Conservation (phyloP, 192 early-diverging fungal species). For the Entomortierella parvispora region DNA sequence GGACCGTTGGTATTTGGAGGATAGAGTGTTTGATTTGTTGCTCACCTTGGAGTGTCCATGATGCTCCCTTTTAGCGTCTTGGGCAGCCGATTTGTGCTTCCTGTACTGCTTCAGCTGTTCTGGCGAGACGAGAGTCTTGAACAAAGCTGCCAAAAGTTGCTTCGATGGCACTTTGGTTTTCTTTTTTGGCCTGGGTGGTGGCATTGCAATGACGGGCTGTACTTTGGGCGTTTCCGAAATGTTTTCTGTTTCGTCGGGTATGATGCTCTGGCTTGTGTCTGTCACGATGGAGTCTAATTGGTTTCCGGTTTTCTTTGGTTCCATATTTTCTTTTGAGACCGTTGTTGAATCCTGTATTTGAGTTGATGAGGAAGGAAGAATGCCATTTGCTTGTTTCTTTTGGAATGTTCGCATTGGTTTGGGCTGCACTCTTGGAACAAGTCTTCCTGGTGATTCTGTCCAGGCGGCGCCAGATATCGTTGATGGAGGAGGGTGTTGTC, state of each 20-base stretch:
- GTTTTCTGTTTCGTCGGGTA: not conserved
- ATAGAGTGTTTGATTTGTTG: not conserved
- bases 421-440: not conserved
- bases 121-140: conserved; percentile 16
- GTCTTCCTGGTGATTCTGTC: not conserved
- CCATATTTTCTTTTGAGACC: no score
- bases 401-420: not conserved
- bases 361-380: no score
- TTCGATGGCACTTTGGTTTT: not conserved
- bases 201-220: not conserved
- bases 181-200: conserved; percentile 14
- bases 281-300: no score
- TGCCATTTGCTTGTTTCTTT: not conserved
- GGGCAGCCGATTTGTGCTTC: not conserved
- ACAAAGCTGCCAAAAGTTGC: conserved; percentile 20
- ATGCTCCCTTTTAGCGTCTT: not conserved
- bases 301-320: no score
- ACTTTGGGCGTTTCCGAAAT: not conserved
- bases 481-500: not conserved
- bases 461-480: no score
- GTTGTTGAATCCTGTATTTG: no score
- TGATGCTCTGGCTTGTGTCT: no score
- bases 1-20: not conserved
- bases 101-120: not conserved
- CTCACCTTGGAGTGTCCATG: not conserved